Percentiles rank a stretch among this genome's conserved stretches.
Evolutionary conservation across 768 basidiomycete species (phyloP).

Genomic region (Lactarius quietus): DNA sequence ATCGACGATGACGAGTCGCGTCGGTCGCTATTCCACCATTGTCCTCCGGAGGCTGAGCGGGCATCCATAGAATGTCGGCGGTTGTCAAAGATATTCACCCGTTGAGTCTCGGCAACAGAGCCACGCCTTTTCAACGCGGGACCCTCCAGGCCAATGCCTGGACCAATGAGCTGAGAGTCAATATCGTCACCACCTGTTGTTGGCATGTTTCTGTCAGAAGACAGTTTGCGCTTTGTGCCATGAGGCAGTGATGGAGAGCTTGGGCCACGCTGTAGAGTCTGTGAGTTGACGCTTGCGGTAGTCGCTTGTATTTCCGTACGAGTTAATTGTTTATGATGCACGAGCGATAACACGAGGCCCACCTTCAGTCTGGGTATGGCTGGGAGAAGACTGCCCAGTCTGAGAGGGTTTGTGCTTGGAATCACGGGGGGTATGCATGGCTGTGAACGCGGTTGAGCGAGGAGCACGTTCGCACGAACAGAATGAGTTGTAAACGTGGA

Average conservation of each 20-base stretch:
- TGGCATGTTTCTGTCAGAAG: conserved; percentile 54
- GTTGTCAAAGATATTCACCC: conserved; percentile 66
- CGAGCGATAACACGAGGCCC: conserved; percentile 24
- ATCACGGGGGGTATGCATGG: conserved; percentile 21
- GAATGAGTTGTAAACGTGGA: conserved; percentile 1
- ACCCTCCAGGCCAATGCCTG: conserved; percentile 58
- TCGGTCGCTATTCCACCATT: conserved; percentile 64
- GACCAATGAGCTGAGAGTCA: conserved; percentile 64
- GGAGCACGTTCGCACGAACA: conserved; percentile 2
- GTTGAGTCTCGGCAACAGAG: conserved; percentile 74
- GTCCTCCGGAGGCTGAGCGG: conserved; percentile 37
- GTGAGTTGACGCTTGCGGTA: conserved; percentile 42
- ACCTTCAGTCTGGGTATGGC: conserved; percentile 23
- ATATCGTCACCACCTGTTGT: conserved; percentile 57
- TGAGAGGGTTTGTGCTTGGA: conserved; percentile 22
- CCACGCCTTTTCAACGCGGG: conserved; percentile 81
- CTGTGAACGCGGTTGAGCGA: conserved; percentile 8
- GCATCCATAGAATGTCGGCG: conserved; percentile 75
- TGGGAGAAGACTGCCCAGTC: conserved; percentile 17
- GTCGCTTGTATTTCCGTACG: conserved; percentile 22
- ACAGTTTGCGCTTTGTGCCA: conserved; percentile 83
- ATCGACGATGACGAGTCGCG: conserved; percentile 72
- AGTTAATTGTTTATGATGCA: conserved; percentile 21
- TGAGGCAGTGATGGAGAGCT: conserved; percentile 36
- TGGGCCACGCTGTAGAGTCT: conserved; percentile 25